Base-by-base conservation (phyloP, 1,139 yeast genomes). In the Candida glucosophila region DNA sequence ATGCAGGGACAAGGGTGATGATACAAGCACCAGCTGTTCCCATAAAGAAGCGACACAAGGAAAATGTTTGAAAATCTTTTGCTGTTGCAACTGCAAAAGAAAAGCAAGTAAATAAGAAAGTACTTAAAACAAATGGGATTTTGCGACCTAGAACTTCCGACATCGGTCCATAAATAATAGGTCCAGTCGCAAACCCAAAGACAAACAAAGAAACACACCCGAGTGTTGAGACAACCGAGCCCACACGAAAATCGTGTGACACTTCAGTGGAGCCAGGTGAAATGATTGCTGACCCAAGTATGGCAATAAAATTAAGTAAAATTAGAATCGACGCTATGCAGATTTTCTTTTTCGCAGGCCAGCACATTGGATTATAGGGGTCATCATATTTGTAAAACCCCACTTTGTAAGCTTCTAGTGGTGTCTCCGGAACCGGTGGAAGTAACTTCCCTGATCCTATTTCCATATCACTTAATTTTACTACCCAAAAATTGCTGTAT, bases 11-110 rank as follows among this genome's bases (percentile, higher is more conserved):
- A 20, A 80, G 81, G 13, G 81, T 90, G 45, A 83, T 50, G 1
- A 90, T 80, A 6, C 88, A 81, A n/a, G 88, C 82, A 33, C 92
- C 93, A 29, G 76, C 51, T 37, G 74, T 64, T 18, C 93, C 93
- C 17, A 74, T 73, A 47, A 82, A 77, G 49, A 80, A 82, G 33
- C 94, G 67, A 48, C 83, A 71, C 22, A 82, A 52, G 58, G 81
- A 49, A 31, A 81, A 55, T 0, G 92, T 75, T 48, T 82, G 92
- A 17, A 80, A 37, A 41, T 82, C 76, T 43, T 78, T 64, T 18
- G 81, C 82, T 8, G 82, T 66, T 3, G 86, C 93, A 14, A 69
- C 73, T 2, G 78, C 90, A 44, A 79, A 80, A 22, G 68, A 62
- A 49, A 82, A 81, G 25, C 72, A 43, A 14, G 67, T 55, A 43